Percentiles rank a stretch among this genome's conserved stretches.
phyloP scores from a whole-genome alignment of 345 rosid species.

The Syzygium aromaticum region DNA sequence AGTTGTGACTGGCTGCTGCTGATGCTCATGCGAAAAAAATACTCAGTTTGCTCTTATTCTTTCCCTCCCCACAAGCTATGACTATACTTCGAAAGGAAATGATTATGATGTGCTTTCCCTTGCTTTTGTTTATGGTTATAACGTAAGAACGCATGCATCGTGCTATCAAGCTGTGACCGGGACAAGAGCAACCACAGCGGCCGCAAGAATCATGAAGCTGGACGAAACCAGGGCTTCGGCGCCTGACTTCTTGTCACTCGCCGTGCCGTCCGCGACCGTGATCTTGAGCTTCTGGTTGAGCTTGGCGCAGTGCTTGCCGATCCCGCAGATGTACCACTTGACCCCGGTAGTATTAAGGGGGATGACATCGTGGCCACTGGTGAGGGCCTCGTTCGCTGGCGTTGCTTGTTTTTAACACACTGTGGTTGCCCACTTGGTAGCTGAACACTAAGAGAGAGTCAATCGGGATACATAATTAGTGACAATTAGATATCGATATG shows the following conservation, averaged over 20 bases:
- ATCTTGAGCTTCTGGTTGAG: conserved; percentile 29
- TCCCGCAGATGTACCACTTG: conserved; percentile 46
- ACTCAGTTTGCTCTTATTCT: not conserved
- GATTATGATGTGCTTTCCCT: not conserved
- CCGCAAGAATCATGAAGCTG: not conserved
- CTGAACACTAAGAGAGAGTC: conserved; percentile 19
- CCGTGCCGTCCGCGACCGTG: not conserved
- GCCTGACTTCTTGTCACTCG: not conserved
- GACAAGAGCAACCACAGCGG: not conserved
- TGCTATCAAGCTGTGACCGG: not conserved
- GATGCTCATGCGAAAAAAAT: not conserved
- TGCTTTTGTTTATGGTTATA: not conserved
- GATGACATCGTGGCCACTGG: conserved; percentile 24
- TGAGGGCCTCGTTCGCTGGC: not conserved
- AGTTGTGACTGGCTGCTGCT: not conserved
- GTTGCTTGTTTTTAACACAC: conserved; percentile 22
- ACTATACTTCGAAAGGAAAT: not conserved
- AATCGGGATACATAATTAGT: not conserved
- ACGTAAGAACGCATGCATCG: not conserved
- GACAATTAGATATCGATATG: not conserved
- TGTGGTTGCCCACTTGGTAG: conserved; percentile 12
- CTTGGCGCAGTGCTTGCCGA: conserved; percentile 6
- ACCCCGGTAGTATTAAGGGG: conserved; percentile 13
- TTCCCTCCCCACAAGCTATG: not conserved
- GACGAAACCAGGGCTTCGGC: not conserved